A percentile compares a stretch with the other conserved stretches of the same genome.
Evolutionary conservation across 2,329 filamentous ascomycete species (phyloP).

Genomic region (Colletotrichum lentis): DNA sequence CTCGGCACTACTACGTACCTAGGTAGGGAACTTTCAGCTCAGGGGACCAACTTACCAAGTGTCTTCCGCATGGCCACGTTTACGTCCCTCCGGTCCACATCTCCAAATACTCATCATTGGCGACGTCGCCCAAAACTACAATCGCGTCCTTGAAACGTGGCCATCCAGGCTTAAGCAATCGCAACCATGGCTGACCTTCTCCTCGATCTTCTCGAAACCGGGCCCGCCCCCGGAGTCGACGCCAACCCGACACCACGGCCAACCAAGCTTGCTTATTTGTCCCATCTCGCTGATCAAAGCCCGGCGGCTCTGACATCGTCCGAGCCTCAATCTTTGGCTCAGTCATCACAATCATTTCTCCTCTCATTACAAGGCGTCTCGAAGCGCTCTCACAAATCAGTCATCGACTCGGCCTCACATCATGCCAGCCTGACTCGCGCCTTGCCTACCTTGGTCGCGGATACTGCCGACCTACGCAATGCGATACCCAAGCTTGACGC

Average conservation of each 20-base stretch:
- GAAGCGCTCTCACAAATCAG: conserved; percentile 84
- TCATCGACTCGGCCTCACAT: conserved; percentile 82
- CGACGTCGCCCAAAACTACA: background rate
- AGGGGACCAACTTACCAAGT: too few species aligned
- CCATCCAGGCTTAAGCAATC: background rate
- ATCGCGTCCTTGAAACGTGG: background rate
- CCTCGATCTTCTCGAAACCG: conserved; percentile 67
- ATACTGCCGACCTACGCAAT: conserved; percentile 72
- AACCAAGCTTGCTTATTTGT: conserved; percentile 70
- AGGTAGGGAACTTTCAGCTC: too few species aligned
- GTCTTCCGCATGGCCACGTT: too few species aligned
- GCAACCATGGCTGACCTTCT: conserved; percentile 72
- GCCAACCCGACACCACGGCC: conserved; percentile 7
- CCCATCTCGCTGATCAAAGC: conserved; percentile 78
- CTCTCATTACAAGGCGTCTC: conserved; percentile 87
- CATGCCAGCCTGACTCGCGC: conserved; percentile 76
- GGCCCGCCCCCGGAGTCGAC: conserved; percentile 36
- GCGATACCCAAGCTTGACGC: conserved; percentile 81
- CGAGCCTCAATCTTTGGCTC: conserved; percentile 82
- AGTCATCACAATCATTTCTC: conserved; percentile 80
- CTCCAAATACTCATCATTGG: background rate
- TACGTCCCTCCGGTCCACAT: too few species aligned
- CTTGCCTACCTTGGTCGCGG: conserved; percentile 73
- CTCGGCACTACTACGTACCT: background rate
- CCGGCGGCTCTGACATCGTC: conserved; percentile 74